phyloP scores from a whole-genome alignment of 2,329 filamentous ascomycete species.

The Ophiocordyceps camponoti-rufipedis region DNA sequence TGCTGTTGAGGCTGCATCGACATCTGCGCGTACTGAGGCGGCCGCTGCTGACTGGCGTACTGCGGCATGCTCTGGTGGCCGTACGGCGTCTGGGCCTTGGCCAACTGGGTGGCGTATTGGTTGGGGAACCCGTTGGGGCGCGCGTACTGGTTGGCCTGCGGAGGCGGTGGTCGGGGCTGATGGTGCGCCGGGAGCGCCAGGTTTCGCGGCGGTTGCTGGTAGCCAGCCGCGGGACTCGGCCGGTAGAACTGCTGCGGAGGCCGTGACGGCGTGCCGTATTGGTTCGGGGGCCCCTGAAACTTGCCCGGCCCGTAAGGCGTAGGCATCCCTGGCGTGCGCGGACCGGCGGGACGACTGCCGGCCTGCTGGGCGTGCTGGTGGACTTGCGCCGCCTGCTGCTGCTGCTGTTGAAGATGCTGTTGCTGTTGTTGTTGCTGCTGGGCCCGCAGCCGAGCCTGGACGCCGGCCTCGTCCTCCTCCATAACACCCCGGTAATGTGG shows the following conservation, averaged over 20 bases:
- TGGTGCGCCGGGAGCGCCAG: conserved; percentile 10
- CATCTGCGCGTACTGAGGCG: conserved; percentile 20
- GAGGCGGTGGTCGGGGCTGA: conserved; percentile 14
- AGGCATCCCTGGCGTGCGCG: conserved; percentile 19
- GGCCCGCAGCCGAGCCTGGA: conserved; percentile 29
- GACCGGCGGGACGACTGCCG: conserved; percentile 17
- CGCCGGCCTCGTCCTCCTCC: conserved; percentile 60
- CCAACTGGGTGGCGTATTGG: conserved; percentile 29
- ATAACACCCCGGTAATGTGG: conserved; percentile 61
- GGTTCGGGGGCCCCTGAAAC: conserved; percentile 18
- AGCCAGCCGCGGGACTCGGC: conserved; percentile 17
- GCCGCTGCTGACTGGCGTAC: conserved; percentile 27
- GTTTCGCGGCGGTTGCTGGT: conserved; percentile 22
- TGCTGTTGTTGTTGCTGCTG: conserved; percentile 11
- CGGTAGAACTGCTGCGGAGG: conserved; percentile 25
- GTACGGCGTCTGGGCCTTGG: conserved; percentile 32
- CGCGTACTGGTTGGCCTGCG: conserved; percentile 29
- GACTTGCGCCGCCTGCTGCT: conserved; percentile 11
- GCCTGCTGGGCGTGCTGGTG: conserved; percentile 9
- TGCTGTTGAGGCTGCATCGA: conserved; percentile 6
- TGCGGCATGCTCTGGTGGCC: conserved; percentile 31
- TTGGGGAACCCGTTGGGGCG: conserved; percentile 27
- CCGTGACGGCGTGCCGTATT: conserved; percentile 29
- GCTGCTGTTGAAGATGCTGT: conserved; percentile 8
- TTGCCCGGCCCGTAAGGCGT: conserved; percentile 22